These are phyloP conservation scores for Pestalotiopsis sp. DNA, from an alignment of 2,329 filamentous ascomycete genomes.

Conservation along the genomic window DNA sequence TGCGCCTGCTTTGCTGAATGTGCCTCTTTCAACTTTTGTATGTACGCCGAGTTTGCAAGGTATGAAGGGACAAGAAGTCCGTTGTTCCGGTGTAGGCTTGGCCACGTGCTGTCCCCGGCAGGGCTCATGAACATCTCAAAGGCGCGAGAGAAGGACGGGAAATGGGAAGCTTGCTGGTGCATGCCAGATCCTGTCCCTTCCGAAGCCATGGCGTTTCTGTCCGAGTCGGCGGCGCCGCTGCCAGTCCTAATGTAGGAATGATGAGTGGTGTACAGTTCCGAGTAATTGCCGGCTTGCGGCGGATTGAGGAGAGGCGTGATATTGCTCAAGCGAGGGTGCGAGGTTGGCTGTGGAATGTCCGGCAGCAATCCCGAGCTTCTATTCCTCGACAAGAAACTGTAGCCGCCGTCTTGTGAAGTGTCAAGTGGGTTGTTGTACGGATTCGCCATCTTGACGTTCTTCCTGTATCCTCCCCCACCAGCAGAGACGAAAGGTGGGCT, in stretches of 20 bases:
- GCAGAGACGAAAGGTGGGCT: not conserved
- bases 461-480: not conserved
- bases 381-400: constrained; percentile 36
- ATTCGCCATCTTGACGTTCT: constrained; percentile 40
- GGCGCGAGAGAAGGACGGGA: constrained; percentile 54
- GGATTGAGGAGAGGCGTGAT: constrained; percentile 59
- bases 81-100: constrained; percentile 36
- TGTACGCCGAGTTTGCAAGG: constrained; percentile 76
- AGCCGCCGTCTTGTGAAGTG: constrained; percentile 35
- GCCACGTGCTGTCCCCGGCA: constrained; percentile 23
- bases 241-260: constrained; percentile 23
- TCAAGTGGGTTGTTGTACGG: constrained; percentile 40
- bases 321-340: constrained; percentile 42
- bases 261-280: constrained; percentile 31
- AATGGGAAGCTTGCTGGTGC: constrained; percentile 31
- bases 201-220: constrained; percentile 30
- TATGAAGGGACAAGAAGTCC: constrained; percentile 85
- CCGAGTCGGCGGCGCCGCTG: constrained; percentile 35
- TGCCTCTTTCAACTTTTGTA: constrained; percentile 73
- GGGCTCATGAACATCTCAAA: constrained; percentile 51
- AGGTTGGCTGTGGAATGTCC: constrained; percentile 32
- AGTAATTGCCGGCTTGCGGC: constrained; percentile 39
- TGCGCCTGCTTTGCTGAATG: constrained; percentile 63
- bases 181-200: constrained; percentile 27
- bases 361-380: constrained; percentile 46